A percentile compares a stretch with the other conserved stretches of the same genome.
phyloP scores from a whole-genome alignment of 257 asterid genomes.

The Nicotiana paniculata region DNA sequence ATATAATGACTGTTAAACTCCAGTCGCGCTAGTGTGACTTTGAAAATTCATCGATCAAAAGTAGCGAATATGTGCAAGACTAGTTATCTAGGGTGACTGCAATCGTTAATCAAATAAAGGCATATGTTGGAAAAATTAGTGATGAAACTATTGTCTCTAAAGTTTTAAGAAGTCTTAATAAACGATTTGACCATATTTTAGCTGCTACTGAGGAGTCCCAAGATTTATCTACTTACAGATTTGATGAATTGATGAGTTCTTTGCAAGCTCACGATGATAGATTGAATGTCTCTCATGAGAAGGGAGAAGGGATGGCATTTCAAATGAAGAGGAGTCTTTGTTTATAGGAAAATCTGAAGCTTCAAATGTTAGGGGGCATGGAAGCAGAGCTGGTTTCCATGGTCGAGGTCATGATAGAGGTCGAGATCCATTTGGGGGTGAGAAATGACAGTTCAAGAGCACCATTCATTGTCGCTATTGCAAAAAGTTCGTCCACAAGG shows the following conservation, averaged over 20 bases:
- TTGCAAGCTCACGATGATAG: background rate
- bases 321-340: background rate
- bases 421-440: background rate
- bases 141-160: background rate
- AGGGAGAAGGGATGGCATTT: background rate
- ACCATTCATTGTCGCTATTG: background rate
- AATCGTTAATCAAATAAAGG: background rate
- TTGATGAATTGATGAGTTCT: background rate
- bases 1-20: background rate
- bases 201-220: too few relatives aligned
- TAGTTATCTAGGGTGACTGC: background rate
- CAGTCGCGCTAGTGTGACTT: background rate
- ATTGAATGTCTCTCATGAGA: background rate
- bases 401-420: background rate
- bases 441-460: background rate
- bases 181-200: too few relatives aligned
- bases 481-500: background rate
- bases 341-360: background rate
- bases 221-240: too few relatives aligned
- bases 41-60: background rate
- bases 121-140: background rate
- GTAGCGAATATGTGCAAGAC: background rate
- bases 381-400: background rate
- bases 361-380: background rate
- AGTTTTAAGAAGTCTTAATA: background rate